Evolutionary conservation across 2,329 filamentous ascomycete species (phyloP), one percentile per base, ranked within the genome.

Genomic region (Colletotrichum limetticola): DNA sequence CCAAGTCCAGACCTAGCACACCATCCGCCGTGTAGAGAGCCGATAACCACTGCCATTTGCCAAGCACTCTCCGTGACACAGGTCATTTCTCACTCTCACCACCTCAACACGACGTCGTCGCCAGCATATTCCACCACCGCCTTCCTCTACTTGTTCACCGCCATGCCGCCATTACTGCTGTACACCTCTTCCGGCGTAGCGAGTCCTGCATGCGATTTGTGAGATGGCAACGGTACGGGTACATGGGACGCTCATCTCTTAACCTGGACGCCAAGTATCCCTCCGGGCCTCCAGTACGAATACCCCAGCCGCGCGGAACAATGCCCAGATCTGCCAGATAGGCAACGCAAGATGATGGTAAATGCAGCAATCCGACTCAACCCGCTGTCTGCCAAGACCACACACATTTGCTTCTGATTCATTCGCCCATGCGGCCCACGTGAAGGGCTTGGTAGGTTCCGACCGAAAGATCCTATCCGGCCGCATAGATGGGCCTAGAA

Each of bases 81-180:
- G 26, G 60, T 70, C 66, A 64, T 49, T 60, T 70, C 37, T 72
- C 66, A 61, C 19, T 65, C 70, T 72, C 66, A 70, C 70, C 70
- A 69, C 60, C 28, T 56, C 57, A n/a, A 65, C 55, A 59, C 14
- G 53, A 49, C 37, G 9, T 22, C 22, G 37, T n/a, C 22, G 30
- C 37, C 63, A 22, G 30, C 35, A 14, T 32, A 30, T 24, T 35
- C 22, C 32, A 56, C 32, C 46, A 24, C 32, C 53, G 8, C 61
- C 26, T 22, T 28, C 53, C 26, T 28, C 53, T 56, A 1, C 16
- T 24, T 37, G 55, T 70, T 72, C 70, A 72, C 70, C 70, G 70
- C 70, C 30, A 22, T 22, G 60, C n/a, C 24, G 56, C 7, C 19
- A 7, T 24, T 46, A 59, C 22, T 55, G 64, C 60, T 42, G 28